These are phyloP conservation scores for Stylosanthes scabra DNA, from an alignment of 331 rosid genomes.

Conservation along the genomic window DNA sequence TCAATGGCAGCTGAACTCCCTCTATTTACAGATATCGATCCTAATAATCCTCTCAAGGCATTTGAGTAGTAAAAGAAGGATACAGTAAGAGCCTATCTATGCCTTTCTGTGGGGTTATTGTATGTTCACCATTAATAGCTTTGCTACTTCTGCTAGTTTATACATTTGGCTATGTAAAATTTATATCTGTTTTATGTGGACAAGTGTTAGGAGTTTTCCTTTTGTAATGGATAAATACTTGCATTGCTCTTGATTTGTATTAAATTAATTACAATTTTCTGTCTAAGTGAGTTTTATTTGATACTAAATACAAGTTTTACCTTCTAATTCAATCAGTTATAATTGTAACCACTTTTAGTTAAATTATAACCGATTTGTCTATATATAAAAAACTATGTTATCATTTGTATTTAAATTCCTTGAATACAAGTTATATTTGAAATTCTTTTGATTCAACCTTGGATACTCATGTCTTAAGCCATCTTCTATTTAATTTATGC, in stretches of 20 bases:
- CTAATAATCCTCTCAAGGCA: conserved; percentile 64
- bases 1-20: conserved; percentile 73
- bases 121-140: neutral
- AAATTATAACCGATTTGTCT: too few species aligned
- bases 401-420: too few species aligned
- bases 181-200: neutral
- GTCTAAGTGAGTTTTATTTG: neutral
- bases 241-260: neutral
- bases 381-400: too few species aligned
- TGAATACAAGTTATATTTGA: too few species aligned
- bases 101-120: conserved; percentile 26
- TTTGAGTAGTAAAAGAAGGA: conserved; percentile 43
- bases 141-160: neutral
- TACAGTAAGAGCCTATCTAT: neutral
- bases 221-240: neutral
- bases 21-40: conserved; percentile 61
- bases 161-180: conserved; percentile 6
- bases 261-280: neutral
- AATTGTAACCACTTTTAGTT: too few species aligned
- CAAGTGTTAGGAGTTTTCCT: neutral
- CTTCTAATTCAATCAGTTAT: too few species aligned
- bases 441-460: too few species aligned
- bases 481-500: too few species aligned
- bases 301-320: neutral
- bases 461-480: too few species aligned